Evolutionary conservation across 768 basidiomycete genomes (phyloP), one percentile per base, ranked within the genome.

Genomic region (Bullera alba): DNA sequence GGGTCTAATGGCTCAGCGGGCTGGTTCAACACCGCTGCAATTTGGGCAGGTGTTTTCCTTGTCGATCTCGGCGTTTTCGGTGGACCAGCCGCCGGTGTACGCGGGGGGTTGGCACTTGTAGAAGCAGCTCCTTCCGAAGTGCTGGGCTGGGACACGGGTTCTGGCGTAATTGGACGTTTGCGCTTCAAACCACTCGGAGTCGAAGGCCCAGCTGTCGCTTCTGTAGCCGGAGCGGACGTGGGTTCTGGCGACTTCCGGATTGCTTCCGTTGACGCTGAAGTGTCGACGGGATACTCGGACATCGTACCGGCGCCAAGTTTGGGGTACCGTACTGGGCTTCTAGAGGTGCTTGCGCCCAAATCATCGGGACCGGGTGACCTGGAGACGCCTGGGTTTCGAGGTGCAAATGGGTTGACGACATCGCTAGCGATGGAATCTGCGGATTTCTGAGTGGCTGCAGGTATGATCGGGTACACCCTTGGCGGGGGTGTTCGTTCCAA

Each of bases 401-500:
- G 58, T 28, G 26, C 19, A 42, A 64, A 64, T 3, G 46, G 10
- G 53, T 28, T 2, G 60, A 21, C 12, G 37, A 39, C 7, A n/a
- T n/a, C n/a, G 37, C 12, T 10, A 39, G 59, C 12, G 58, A 45
- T 5, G 45, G 35, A 1, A 42, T 22, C 2, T 3, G 35, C 29
- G 15, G 49, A 19, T 47, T 16, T 36, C 16, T 39, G 19, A 10
- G 49, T 39, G 23, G 50, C 39, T 14, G 45, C 35, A 7, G 48
- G 48, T 12, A 50, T 16, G 14, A 50, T 50, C 29, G 19, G 50
- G 5, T 30, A 32, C 6, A 37, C 34, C 23, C 50, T 39, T 16
- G 32, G 42, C 2, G 63, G 60, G n/a, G 60, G 63, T 36, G 63
- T 65, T 16, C 62, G 56, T 51, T 55, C 56, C 17, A 64, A 37